Conservation (phyloP, 352 stramenopile species). For the Globisporangium heterothallicum region DNA sequence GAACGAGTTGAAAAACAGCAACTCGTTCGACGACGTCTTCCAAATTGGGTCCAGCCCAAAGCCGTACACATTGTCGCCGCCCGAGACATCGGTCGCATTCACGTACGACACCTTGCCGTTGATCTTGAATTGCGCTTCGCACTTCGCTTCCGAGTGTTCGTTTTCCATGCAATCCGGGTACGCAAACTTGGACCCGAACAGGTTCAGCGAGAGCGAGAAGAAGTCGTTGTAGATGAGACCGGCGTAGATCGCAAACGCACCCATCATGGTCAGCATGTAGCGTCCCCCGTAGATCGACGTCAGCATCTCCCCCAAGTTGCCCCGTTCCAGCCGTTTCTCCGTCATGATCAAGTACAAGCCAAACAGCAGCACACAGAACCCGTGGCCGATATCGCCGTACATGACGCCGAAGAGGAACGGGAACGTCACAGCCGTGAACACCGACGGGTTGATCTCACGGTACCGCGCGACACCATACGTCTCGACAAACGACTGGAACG, state of each 20-base stretch:
- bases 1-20: conserved; percentile 99
- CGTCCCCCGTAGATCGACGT: conserved; percentile 90
- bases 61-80: conserved; percentile 90
- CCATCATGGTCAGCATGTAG: conserved; percentile 99
- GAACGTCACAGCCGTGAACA: conserved; percentile 99
- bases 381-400: conserved; percentile 99
- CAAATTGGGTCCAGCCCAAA: conserved; percentile 98
- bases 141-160: conserved; percentile 47
- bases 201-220: conserved; percentile 96
- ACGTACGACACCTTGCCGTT: conserved; percentile 67
- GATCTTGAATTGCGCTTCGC: conserved; percentile 65
- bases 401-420: conserved; percentile 99
- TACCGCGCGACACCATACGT: conserved; percentile 98
- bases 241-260: conserved; percentile 96
- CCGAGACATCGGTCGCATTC: conserved; percentile 78
- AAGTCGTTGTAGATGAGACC: conserved; percentile 99
- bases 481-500: conserved; percentile 98
- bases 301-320: conserved; percentile 89
- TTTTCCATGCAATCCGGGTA: conserved; percentile 81
- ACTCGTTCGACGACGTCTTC: conserved; percentile 96
- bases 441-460: conserved; percentile 97
- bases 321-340: conserved; percentile 82
- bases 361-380: conserved; percentile 92
- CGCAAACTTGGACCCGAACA: conserved; percentile 94
- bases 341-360: conserved; percentile 94